These are phyloP conservation scores for Eucalyptus erythrocorys DNA, from an alignment of 345 rosid genomes.

Conservation along the genomic window DNA sequence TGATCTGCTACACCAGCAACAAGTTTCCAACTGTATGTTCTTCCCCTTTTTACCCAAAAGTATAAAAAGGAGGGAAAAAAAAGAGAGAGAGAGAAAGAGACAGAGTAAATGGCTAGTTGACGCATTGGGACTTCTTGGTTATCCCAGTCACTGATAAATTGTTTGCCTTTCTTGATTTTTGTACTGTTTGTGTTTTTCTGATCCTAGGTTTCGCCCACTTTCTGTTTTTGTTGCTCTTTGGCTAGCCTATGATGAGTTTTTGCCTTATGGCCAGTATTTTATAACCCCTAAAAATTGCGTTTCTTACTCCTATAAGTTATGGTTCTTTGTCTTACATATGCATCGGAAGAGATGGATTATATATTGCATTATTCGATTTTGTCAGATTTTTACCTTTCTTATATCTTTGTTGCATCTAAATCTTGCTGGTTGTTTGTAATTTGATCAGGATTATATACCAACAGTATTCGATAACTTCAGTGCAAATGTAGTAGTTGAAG, in stretches of 20 bases:
- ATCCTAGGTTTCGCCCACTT: background rate
- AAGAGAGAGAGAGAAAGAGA: background rate
- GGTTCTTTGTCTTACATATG: background rate
- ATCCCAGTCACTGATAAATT: background rate
- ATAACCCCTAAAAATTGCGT: background rate
- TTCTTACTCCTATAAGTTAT: background rate
- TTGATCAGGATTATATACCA: slow-evolving; percentile 85
- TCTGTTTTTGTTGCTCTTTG: background rate
- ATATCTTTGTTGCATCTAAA: background rate
- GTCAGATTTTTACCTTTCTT: background rate
- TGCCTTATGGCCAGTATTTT: background rate
- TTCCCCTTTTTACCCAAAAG: background rate
- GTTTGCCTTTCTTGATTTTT: slow-evolving; percentile 12
- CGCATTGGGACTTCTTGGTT: background rate
- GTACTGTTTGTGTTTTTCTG: background rate
- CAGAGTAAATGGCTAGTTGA: background rate
- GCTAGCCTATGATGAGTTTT: background rate
- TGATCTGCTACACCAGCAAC: slow-evolving; percentile 78
- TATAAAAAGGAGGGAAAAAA: background rate
- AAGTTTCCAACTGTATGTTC: slow-evolving; percentile 69
- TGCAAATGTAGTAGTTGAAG: slow-evolving; percentile 92
- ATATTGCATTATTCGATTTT: background rate
- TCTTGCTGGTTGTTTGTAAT: background rate
- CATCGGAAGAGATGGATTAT: background rate
- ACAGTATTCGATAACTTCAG: slow-evolving; percentile 97